Conservation (phyloP, 495 filamentous ascomycete genomes). For the Podospora bellae-mahoneyi region DNA sequence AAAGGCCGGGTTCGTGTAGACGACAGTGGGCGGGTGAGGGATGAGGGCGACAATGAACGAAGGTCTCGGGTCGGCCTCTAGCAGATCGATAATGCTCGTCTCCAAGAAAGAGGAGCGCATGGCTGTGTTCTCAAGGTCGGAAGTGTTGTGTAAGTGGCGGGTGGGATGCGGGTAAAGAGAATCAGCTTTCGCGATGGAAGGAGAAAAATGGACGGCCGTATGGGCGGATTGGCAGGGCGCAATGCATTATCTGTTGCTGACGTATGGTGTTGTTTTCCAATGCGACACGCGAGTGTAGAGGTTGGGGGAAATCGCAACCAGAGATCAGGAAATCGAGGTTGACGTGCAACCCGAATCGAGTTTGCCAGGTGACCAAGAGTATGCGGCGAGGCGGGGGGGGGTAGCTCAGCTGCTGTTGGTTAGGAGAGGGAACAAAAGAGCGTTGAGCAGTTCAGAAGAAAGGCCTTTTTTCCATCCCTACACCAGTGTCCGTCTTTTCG, state of each 20-base stretch:
- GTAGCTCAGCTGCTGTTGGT: not conserved
- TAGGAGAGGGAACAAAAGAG: not conserved
- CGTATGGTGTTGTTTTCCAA: not conserved
- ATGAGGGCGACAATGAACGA: constrained; percentile 37
- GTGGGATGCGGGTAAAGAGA: not conserved
- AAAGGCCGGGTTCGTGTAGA: constrained; percentile 37
- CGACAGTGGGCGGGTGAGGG: constrained; percentile 30
- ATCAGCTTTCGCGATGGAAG: constrained; percentile 15
- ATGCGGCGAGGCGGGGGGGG: not conserved
- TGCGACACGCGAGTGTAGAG: not conserved
- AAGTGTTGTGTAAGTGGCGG: not conserved
- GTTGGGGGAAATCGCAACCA: not conserved
- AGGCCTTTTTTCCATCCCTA: not conserved
- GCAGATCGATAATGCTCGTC: constrained; percentile 36
- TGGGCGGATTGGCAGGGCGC: constrained; percentile 11
- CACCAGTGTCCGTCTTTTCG: not conserved
- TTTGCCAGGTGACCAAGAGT: not conserved
- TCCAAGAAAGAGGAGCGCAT: constrained; percentile 30
- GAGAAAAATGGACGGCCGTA: constrained; percentile 8
- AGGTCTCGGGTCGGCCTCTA: constrained; percentile 42
- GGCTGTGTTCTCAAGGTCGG: constrained; percentile 3
- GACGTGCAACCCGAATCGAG: not conserved
- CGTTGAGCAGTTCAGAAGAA: not conserved
- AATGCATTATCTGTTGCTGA: constrained; percentile 9
- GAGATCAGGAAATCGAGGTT: not conserved